Base-by-base conservation (phyloP, 169 alveolate genomes). In the Theileria annulata region DNA sequence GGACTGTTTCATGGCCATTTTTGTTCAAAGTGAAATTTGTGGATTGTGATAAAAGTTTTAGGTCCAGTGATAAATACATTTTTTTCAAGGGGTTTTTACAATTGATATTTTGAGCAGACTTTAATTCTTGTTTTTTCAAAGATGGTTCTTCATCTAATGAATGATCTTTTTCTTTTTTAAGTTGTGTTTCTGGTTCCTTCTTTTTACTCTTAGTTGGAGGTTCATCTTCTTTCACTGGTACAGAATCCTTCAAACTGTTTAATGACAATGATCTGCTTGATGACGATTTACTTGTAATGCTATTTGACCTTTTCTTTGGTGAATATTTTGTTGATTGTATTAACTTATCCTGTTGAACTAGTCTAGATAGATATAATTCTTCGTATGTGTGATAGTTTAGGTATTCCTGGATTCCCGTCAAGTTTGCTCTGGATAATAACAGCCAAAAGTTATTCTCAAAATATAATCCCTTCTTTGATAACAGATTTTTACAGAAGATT, bases 11-110 rank as follows among this genome's bases (percentile, higher is more conserved):
- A 42, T 1, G 51, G 6, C 13, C 51, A 8, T 42, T 42, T 42
- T 42, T 42, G 13, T 42, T 42, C 13, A 59, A 30, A 30, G 8
- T 59, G 68, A 59, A 59, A 8, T 28, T 28, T 59, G 13, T 59
- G 13, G 33, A 28, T 28, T 59, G 23, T 28, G 68, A 28, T 42
- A 42, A 42, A 42, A 28, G 42, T 0, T 42, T 58, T 21, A 75
- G 37, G 60, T 73, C 62, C 25, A 76, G 72, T 12, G 71, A 82
- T 0, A 82, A 33, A 13, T 67, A 80, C 49, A 82, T 73, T 62
- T 59, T 82, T 68, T 82, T 82, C 79, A 82, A 33, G 3, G 86
- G 86, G 62, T 82, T 75, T 58, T 82, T 82, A 21, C 78, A 76
- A 21, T 62, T 62, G 51, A 62, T 1, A 17, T 3, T 30, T n/a